Conservation (phyloP, 345 rosid species). For the Populus deltoides region DNA sequence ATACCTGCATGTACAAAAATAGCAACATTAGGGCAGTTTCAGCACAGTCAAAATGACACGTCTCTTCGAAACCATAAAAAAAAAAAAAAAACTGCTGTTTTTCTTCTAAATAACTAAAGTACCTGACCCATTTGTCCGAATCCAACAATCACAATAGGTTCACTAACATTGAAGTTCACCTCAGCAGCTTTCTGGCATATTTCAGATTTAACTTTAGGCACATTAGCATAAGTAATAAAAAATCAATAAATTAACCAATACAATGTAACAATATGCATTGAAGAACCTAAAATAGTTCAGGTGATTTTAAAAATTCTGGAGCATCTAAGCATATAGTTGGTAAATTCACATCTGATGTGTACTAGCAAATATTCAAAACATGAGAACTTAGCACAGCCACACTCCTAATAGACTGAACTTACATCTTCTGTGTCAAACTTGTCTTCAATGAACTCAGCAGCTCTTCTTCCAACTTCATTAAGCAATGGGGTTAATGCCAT, state of each 20-base stretch:
- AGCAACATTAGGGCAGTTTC: neutral
- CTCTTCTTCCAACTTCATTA: conserved; percentile 77
- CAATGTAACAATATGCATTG: neutral
- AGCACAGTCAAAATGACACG: neutral
- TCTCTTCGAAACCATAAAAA: neutral
- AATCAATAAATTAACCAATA: neutral
- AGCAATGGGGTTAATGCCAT: conserved; percentile 96
- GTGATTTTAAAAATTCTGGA: neutral
- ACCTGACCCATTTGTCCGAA: conserved; percentile 99
- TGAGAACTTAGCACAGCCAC: neutral
- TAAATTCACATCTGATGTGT: neutral
- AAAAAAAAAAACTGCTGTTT: neutral
- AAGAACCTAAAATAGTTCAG: neutral
- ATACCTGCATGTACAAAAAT: conserved; percentile 51
- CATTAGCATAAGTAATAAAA: neutral
- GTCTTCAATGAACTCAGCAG: conserved; percentile 71
- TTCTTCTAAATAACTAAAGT: neutral
- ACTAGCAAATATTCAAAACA: neutral
- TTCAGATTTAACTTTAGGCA: conserved; percentile 4
- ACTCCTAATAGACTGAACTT: conserved; percentile 12
- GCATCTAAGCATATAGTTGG: neutral
- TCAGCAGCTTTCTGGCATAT: conserved; percentile 51
- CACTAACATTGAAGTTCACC: conserved; percentile 65
- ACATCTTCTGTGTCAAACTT: conserved; percentile 47
- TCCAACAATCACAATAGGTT: conserved; percentile 88